Evolutionary conservation across 352 stramenopile genomes (phyloP).

Genomic region (Globisporangium megalacanthum): DNA sequence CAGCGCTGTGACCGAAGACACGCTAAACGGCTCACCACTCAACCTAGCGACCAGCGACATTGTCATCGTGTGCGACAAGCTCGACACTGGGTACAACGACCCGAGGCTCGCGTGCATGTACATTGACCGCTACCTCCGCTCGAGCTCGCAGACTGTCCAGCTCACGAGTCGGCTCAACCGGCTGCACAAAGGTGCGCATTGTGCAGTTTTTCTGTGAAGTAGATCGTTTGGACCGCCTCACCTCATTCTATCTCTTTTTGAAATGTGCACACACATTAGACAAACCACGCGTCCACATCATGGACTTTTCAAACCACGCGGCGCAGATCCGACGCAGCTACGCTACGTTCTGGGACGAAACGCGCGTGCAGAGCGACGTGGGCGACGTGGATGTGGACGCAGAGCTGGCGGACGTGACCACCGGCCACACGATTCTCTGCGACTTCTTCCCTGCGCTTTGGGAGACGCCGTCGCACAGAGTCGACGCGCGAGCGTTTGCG

Average conservation of each 20-base stretch:
- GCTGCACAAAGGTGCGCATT: conserved; percentile 29
- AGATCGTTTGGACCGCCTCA: background rate
- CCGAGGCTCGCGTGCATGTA: conserved; percentile 72
- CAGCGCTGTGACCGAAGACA: conserved; percentile 50
- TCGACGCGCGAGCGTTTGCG: conserved; percentile 18
- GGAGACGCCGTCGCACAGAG: background rate
- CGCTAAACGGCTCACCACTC: conserved; percentile 45
- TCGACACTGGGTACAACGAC: conserved; percentile 84
- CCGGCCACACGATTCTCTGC: conserved; percentile 33
- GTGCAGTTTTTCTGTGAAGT: background rate
- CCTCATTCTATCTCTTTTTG: background rate
- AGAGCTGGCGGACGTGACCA: conserved; percentile 27
- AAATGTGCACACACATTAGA: conserved; percentile 3
- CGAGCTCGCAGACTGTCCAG: conserved; percentile 66
- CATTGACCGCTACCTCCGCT: conserved; percentile 71
- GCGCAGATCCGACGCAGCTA: conserved; percentile 57
- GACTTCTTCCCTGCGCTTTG: conserved; percentile 34
- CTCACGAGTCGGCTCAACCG: conserved; percentile 80
- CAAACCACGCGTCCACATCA: conserved; percentile 41
- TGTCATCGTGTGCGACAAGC: conserved; percentile 83
- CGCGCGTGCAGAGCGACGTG: conserved; percentile 15
- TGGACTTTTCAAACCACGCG: conserved; percentile 74
- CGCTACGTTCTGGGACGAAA: conserved; percentile 43
- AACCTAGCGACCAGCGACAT: conserved; percentile 58
- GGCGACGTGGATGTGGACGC: conserved; percentile 22